Percentiles rank a stretch among this genome's conserved stretches.
phyloP scores from a whole-genome alignment of 2,329 filamentous ascomycete species.

The Grosmannia serpens region DNA sequence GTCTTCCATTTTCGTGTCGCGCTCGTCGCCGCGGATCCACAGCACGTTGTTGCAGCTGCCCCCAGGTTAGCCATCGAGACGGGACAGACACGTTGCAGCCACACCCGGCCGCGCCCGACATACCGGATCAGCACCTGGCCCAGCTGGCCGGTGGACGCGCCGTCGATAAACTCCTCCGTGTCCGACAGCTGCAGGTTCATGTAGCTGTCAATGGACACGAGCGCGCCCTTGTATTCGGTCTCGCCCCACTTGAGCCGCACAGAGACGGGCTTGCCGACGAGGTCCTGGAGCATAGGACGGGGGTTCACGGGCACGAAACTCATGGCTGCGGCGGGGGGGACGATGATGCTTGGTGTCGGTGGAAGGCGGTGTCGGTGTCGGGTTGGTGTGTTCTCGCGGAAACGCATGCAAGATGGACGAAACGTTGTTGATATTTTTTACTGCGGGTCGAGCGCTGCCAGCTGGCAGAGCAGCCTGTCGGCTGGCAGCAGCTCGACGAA shows the following conservation, averaged over 20 bases:
- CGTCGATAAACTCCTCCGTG: conserved; percentile 85
- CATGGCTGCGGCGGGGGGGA: conserved; percentile 8
- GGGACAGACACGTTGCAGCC: neutral
- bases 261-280: conserved; percentile 83
- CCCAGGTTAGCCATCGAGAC: neutral
- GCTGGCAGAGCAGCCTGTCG: neutral
- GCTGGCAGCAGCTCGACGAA: neutral
- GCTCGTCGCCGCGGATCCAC: conserved; percentile 60
- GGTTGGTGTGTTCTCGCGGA: neutral
- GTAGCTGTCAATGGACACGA: conserved; percentile 87
- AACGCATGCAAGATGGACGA: no score
- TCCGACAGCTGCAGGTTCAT: conserved; percentile 95
- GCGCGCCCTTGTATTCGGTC: conserved; percentile 88
- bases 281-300: conserved; percentile 86
- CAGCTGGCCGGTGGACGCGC: conserved; percentile 71
- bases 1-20: conserved; percentile 46
- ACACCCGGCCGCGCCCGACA: conserved; percentile 2
- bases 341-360: neutral
- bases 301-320: conserved; percentile 87
- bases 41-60: conserved; percentile 70
- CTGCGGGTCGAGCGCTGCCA: neutral
- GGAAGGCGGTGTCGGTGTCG: neutral
- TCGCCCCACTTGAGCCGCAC: conserved; percentile 97
- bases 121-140: conserved; percentile 90
- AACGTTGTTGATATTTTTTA: conserved; percentile 1